These are phyloP conservation scores for Monilinia fructigena DNA, from an alignment of 2,329 filamentous ascomycete species.

Conservation along the genomic window DNA sequence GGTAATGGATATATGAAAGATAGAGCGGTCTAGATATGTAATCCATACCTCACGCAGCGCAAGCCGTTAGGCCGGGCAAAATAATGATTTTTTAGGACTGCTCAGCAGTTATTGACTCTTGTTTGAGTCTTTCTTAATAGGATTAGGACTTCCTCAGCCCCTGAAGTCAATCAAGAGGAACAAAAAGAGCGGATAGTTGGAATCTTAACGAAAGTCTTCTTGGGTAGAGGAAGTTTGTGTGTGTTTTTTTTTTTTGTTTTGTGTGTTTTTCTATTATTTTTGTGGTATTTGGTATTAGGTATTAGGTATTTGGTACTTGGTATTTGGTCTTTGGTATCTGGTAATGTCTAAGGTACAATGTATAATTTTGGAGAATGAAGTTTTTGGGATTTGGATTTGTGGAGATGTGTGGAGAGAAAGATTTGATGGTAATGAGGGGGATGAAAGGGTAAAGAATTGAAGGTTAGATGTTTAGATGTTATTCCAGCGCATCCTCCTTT, in stretches of 20 bases:
- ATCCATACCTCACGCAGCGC: constrained; percentile 74
- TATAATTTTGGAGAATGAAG: background rate
- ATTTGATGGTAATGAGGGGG: background rate
- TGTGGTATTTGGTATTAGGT: no score
- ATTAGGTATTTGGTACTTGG: no score
- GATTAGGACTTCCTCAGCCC: constrained; percentile 36
- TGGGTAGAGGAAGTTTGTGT: constrained; percentile 11
- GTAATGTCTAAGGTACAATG: background rate
- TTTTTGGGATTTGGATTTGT: background rate
- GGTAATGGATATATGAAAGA: constrained; percentile 10
- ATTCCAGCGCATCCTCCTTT: constrained; percentile 2
- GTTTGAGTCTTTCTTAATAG: constrained; percentile 33
- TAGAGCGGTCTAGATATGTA: constrained; percentile 18
- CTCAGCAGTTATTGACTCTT: constrained; percentile 51
- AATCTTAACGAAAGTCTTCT: constrained; percentile 20
- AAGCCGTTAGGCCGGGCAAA: constrained; percentile 78
- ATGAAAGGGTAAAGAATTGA: constrained; percentile 6
- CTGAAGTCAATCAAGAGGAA: constrained; percentile 21
- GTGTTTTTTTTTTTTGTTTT: background rate
- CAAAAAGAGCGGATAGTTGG: constrained; percentile 3
- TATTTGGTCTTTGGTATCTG: no score
- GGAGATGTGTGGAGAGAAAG: constrained; percentile 22
- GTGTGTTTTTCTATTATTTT: background rate
- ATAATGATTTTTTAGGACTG: constrained; percentile 42
- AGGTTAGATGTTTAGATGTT: constrained; percentile 23